These are phyloP conservation scores for Alternaria conjuncta DNA, from an alignment of 2,329 filamentous ascomycete species.

Conservation along the genomic window DNA sequence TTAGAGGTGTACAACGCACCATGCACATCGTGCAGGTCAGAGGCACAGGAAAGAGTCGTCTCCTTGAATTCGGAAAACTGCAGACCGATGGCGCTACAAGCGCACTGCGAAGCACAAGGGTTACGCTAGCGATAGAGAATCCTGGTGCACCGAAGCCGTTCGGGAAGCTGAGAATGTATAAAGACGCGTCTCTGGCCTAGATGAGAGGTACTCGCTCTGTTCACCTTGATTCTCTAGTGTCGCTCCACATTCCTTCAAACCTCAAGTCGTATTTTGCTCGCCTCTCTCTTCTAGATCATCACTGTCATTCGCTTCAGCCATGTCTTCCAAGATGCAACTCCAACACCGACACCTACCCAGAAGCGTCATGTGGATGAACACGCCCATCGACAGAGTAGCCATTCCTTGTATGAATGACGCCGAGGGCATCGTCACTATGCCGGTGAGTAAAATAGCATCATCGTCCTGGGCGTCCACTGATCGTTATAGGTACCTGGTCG, in stretches of 20 bases:
- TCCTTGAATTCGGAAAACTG: conserved; percentile 20
- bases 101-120: conserved; percentile 14
- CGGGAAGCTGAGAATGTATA: conserved; percentile 14
- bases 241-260: neutral
- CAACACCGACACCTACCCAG: neutral
- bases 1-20: conserved; percentile 7
- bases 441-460: conserved; percentile 28
- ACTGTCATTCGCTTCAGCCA: neutral
- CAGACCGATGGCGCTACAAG: conserved; percentile 25
- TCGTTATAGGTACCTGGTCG: conserved; percentile 46
- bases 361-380: conserved; percentile 36
- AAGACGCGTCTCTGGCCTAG: conserved; percentile 7
- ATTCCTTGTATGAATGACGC: conserved; percentile 37
- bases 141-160: conserved; percentile 1
- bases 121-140: conserved; percentile 1
- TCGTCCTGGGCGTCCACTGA: neutral
- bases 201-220: neutral
- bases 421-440: conserved; percentile 43
- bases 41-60: conserved; percentile 11
- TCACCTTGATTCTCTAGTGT: neutral
- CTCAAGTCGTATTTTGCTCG: neutral
- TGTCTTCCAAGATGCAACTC: neutral
- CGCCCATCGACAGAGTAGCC: conserved; percentile 31
- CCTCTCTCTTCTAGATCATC: neutral
- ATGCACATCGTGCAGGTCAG: conserved; percentile 9